These are phyloP conservation scores for Wickerhamiella kazuoi DNA, from an alignment of 805 yeast species.

Conservation along the genomic window DNA sequence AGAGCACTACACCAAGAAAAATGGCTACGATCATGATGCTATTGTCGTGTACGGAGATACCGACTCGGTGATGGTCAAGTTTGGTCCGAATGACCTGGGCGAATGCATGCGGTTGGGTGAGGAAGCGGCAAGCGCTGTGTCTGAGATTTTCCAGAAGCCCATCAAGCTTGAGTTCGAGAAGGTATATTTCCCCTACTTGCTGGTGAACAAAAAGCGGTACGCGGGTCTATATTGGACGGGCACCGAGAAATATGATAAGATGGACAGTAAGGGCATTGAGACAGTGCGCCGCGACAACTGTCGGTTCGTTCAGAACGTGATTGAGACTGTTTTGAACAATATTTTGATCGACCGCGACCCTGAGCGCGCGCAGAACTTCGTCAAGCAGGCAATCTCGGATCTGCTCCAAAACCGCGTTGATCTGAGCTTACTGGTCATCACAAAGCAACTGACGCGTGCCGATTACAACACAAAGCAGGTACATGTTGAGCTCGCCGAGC, in stretches of 20 bases:
- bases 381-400: slow-evolving; percentile 76
- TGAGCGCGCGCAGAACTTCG: slow-evolving; percentile 64
- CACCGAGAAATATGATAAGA: slow-evolving; percentile 80
- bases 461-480: slow-evolving; percentile 96
- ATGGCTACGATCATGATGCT: slow-evolving; percentile 74
- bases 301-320: slow-evolving; percentile 81
- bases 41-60: slow-evolving; percentile 96
- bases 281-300: slow-evolving; percentile 98
- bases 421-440: slow-evolving; percentile 80
- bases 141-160: slow-evolving; percentile 60
- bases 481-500: slow-evolving; percentile 86
- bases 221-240: slow-evolving; percentile 96
- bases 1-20: slow-evolving; percentile 54
- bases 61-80: slow-evolving; percentile 97
- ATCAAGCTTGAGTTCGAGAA: slow-evolving; percentile 93
- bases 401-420: slow-evolving; percentile 81
- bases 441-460: slow-evolving; percentile 74
- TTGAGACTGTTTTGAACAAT: slow-evolving; percentile 71
- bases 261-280: slow-evolving; percentile 97
- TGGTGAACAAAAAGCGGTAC: slow-evolving; percentile 89
- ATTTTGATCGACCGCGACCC: slow-evolving; percentile 81
- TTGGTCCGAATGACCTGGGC: slow-evolving; percentile 64
- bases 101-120: slow-evolving; percentile 84
- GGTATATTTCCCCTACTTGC: slow-evolving; percentile 82
- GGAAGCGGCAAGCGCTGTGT: slow-evolving; percentile 83